phyloP scores from a whole-genome alignment of 345 rosid species.

The Boechera divaricarpa region DNA sequence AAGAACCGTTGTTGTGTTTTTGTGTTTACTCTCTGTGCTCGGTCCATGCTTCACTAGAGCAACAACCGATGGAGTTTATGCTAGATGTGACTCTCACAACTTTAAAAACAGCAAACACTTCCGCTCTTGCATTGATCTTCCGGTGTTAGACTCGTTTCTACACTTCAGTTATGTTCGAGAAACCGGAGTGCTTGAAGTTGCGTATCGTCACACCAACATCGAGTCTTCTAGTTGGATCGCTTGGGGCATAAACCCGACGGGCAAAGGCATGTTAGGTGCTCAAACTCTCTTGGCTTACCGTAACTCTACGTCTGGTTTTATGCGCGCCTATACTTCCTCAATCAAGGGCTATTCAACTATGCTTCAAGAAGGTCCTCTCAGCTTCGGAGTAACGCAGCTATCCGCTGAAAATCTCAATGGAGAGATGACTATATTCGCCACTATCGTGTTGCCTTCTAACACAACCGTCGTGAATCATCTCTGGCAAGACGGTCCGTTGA shows the following conservation, averaged over 20 bases:
- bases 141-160: constrained; percentile 36
- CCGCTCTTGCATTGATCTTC: not conserved
- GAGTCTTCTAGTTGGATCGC: constrained; percentile 57
- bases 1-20: not conserved
- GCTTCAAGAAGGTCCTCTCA: constrained; percentile 54
- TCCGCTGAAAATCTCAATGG: constrained; percentile 49
- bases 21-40: not conserved
- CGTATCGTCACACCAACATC: constrained; percentile 55
- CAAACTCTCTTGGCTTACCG: constrained; percentile 66
- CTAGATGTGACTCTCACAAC: not conserved
- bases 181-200: constrained; percentile 54
- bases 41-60: constrained; percentile 4
- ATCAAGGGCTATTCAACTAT: constrained; percentile 49
- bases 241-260: constrained; percentile 62
- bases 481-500: constrained; percentile 78
- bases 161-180: constrained; percentile 63
- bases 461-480: constrained; percentile 58
- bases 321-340: constrained; percentile 64
- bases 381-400: constrained; percentile 57
- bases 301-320: constrained; percentile 51
- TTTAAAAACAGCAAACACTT: constrained; percentile 22
- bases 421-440: constrained; percentile 70
- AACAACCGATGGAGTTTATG: not conserved
- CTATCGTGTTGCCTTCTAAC: constrained; percentile 47
- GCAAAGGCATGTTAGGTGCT: constrained; percentile 48